Conservation (phyloP, 352 stramenopile species). For the Phytophthora capsici region DNA sequence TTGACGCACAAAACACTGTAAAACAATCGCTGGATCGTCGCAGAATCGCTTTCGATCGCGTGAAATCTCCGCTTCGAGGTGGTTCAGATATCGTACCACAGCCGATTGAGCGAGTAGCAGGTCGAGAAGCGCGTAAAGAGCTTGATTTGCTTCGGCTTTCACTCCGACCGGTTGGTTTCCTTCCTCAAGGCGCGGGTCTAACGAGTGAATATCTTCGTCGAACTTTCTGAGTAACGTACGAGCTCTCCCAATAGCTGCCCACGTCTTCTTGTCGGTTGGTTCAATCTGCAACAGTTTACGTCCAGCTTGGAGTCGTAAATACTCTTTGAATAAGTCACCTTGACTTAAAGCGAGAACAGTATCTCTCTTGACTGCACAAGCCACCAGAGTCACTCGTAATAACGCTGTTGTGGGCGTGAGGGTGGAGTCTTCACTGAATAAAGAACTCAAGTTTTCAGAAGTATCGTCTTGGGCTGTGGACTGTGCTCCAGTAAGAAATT, state of each 20-base stretch:
- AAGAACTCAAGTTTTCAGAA: slow-evolving; percentile 6
- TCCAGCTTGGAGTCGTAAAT: slow-evolving; percentile 36
- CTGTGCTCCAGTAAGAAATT: slow-evolving; percentile 55
- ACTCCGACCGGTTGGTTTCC: neutral
- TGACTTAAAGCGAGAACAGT: slow-evolving; percentile 24
- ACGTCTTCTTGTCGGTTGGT: slow-evolving; percentile 33
- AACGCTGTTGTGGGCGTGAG: slow-evolving; percentile 22
- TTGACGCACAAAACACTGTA: slow-evolving; percentile 62
- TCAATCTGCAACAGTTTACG: slow-evolving; percentile 45
- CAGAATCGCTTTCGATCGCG: slow-evolving; percentile 28
- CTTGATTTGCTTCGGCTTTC: slow-evolving; percentile 7
- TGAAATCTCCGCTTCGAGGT: slow-evolving; percentile 40
- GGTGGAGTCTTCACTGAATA: slow-evolving; percentile 12
- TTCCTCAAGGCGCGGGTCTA: slow-evolving; percentile 10
- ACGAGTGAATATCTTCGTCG: neutral
- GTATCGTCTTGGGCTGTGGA: slow-evolving; percentile 27
- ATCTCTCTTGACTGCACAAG: slow-evolving; percentile 50
- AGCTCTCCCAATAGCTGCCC: slow-evolving; percentile 24
- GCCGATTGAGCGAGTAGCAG: slow-evolving; percentile 38
- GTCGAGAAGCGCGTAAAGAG: slow-evolving; percentile 25
- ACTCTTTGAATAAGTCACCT: slow-evolving; percentile 48
- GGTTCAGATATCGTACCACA: slow-evolving; percentile 63
- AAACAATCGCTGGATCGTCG: slow-evolving; percentile 28
- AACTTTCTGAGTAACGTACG: slow-evolving; percentile 26
- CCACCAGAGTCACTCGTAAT: slow-evolving; percentile 37